Evolutionary conservation across 2,329 filamentous ascomycete genomes (phyloP).

Genomic region (Parastagonospora avenae): DNA sequence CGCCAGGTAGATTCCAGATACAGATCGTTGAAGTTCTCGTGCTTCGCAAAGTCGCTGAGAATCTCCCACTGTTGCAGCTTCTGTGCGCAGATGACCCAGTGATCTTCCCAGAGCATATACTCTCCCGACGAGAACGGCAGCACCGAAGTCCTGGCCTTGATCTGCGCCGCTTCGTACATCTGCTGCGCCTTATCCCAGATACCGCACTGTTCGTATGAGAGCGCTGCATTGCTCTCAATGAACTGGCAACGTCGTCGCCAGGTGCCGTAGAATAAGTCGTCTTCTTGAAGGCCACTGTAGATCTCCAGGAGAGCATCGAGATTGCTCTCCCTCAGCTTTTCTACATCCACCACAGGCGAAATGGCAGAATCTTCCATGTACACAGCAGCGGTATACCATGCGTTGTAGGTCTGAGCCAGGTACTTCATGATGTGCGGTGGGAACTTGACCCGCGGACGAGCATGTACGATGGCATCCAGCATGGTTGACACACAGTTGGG

Average conservation of each 20-base stretch:
- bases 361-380: conserved; percentile 90
- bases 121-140: conserved; percentile 95
- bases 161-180: conserved; percentile 94
- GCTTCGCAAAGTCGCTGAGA: conserved; percentile 94
- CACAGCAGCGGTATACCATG: conserved; percentile 92
- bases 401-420: conserved; percentile 89
- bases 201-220: conserved; percentile 98
- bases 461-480: conserved; percentile 82
- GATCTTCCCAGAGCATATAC: conserved; percentile 99
- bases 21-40: conserved; percentile 97
- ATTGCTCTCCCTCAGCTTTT: conserved; percentile 87
- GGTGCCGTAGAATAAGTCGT: conserved; percentile 96
- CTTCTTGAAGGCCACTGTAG: conserved; percentile 88
- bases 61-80: conserved; percentile 99
- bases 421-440: conserved; percentile 97
- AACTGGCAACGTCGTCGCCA: conserved; percentile 96
- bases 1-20: conserved; percentile 95
- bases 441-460: conserved; percentile 86
- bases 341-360: conserved; percentile 81
- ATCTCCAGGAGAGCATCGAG: conserved; percentile 94
- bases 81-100: conserved; percentile 96
- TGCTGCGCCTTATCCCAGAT: conserved; percentile 99
- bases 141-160: conserved; percentile 95
- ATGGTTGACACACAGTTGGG: conserved; percentile 95
- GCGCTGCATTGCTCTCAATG: conserved; percentile 93